Evolutionary conservation across 257 asterid species (phyloP).

Genomic region (Solanum pinnatisectum): DNA sequence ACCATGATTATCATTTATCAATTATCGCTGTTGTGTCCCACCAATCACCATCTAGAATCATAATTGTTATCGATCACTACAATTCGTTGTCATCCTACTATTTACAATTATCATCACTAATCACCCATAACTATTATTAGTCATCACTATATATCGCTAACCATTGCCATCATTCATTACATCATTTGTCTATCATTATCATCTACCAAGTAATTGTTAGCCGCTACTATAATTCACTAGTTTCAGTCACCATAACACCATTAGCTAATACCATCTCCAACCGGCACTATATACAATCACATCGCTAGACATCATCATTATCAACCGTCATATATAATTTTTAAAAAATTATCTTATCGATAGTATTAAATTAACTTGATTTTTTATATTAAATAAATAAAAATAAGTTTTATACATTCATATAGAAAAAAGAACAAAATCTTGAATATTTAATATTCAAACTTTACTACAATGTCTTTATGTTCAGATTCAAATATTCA

Average conservation of each 20-base stretch:
- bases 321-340: background rate
- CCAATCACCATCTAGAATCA: background rate
- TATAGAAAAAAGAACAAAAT: background rate
- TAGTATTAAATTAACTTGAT: background rate
- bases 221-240: background rate
- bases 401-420: background rate
- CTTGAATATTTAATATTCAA: background rate
- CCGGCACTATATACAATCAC: background rate
- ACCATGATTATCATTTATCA: background rate
- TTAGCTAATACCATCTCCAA: background rate
- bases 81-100: background rate
- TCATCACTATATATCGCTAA: background rate
- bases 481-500: background rate
- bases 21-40: accelerated
- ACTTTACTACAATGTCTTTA: background rate
- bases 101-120: background rate
- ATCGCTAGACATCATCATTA: background rate
- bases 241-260: background rate
- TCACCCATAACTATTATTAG: background rate
- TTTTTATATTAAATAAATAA: background rate
- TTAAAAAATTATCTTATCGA: background rate
- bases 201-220: background rate
- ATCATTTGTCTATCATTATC: background rate
- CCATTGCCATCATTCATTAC: background rate
- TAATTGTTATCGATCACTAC: background rate